Evolutionary conservation across 345 rosid species (phyloP).

Genomic region (Xanthoceras sorbifolium): DNA sequence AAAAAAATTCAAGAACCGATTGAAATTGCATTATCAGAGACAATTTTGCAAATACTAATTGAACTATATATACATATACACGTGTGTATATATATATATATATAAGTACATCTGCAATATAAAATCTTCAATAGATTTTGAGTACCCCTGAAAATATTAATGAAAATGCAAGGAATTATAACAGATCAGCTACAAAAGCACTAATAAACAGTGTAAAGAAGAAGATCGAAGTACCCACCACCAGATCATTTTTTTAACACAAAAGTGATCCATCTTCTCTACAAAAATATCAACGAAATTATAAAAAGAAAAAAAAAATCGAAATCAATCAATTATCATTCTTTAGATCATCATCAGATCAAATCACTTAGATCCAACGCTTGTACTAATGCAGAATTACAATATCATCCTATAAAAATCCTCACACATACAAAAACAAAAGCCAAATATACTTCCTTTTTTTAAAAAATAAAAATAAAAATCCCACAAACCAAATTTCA

Average conservation of each 20-base stretch:
- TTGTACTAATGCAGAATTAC: neutral
- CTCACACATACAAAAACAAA: neutral
- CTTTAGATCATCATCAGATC: neutral
- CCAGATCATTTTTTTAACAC: neutral
- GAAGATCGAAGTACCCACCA: neutral
- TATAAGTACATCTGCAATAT: too few relatives aligned
- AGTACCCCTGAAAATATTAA: neutral
- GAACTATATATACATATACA: too few relatives aligned
- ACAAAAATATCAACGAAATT: neutral
- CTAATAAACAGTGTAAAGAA: neutral
- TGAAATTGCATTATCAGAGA: neutral
- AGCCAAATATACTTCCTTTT: too few relatives aligned
- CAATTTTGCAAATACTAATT: neutral
- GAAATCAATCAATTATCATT: neutral
- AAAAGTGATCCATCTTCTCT: too few relatives aligned
- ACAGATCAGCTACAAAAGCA: too few relatives aligned
- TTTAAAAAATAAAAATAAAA: too few relatives aligned
- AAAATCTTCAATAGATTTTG: neutral
- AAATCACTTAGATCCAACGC: neutral
- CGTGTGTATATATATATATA: too few relatives aligned
- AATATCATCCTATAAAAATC: too few relatives aligned
- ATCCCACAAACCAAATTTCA: neutral
- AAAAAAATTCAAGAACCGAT: neutral
- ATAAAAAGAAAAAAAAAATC: neutral
- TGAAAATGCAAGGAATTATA: neutral